Conservation (phyloP, 371 early-diverging fungal species). For the Syncephalis fuscata region DNA sequence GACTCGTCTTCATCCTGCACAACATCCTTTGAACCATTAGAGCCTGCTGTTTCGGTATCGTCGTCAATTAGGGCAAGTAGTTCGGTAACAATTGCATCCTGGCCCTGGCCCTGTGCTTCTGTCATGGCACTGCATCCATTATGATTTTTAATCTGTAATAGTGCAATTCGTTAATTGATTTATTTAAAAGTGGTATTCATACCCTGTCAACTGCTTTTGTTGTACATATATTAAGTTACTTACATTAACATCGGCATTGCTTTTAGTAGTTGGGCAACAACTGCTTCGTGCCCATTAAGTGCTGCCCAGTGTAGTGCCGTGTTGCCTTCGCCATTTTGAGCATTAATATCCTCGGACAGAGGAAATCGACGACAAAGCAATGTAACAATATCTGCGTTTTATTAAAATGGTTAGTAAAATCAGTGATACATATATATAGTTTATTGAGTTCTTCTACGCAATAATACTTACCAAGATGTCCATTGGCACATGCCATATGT, state of each 20-base stretch:
- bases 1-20: too few relatives aligned
- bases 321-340: conserved; percentile 50
- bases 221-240: too few relatives aligned
- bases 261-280: conserved; percentile 36
- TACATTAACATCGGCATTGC: too few relatives aligned
- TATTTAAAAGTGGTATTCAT: conserved; percentile 6
- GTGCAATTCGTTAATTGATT: neutral
- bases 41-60: conserved; percentile 22
- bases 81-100: conserved; percentile 44
- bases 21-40: neutral
- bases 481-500: conserved; percentile 76
- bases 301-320: conserved; percentile 83
- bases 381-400: conserved; percentile 24
- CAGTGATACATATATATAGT: neutral
- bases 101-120: conserved; percentile 44
- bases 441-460: neutral
- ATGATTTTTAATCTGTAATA: conserved; percentile 34
- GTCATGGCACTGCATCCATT: conserved; percentile 36
- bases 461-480: conserved; percentile 34
- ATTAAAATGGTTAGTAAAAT: neutral
- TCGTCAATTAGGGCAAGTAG: conserved; percentile 34
- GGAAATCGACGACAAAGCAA: conserved; percentile 24
- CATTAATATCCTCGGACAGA: conserved; percentile 21
- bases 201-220: conserved; percentile 52
- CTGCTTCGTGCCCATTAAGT: conserved; percentile 56